Conservation (phyloP, 2,329 filamentous ascomycete species). For the Ophiostoma sp. region DNA sequence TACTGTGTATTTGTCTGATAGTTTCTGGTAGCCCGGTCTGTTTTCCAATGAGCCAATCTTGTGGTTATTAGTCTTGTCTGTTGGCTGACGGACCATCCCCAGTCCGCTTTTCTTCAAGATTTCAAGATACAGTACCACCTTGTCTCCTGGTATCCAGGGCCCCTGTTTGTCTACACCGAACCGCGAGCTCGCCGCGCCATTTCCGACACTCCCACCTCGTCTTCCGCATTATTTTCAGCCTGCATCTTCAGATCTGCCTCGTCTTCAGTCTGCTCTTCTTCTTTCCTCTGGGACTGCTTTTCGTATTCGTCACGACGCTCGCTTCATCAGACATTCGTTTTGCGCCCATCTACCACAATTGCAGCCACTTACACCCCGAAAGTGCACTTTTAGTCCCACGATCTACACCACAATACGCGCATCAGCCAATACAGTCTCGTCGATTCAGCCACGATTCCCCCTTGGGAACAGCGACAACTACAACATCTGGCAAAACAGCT, state of each 20-base stretch:
- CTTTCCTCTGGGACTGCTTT: background rate
- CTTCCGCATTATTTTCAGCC: background rate
- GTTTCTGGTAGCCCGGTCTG: background rate
- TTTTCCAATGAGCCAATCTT: background rate
- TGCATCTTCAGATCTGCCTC: background rate
- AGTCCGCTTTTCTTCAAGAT: background rate
- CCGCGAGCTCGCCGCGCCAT: background rate
- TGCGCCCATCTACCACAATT: background rate
- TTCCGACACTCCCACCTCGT: background rate
- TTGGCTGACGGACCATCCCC: background rate
- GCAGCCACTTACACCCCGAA: background rate
- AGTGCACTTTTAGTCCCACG: conserved; percentile 1
- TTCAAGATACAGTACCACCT: background rate
- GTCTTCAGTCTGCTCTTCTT: background rate
- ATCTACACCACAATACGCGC: background rate
- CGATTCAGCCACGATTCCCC: conserved; percentile 1
- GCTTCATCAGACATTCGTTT: background rate
- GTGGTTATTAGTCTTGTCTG: background rate
- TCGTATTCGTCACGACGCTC: background rate
- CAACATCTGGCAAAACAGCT: background rate
- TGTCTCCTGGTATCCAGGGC: background rate
- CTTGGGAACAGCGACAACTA: background rate
- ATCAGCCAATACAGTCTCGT: conserved; percentile 1
- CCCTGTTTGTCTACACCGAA: conserved; percentile 1
- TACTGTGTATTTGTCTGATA: background rate